Percentiles rank a stretch among this genome's conserved stretches.
Evolutionary conservation across 768 basidiomycete species (phyloP).

Genomic region (Termitomyces heimii): DNA sequence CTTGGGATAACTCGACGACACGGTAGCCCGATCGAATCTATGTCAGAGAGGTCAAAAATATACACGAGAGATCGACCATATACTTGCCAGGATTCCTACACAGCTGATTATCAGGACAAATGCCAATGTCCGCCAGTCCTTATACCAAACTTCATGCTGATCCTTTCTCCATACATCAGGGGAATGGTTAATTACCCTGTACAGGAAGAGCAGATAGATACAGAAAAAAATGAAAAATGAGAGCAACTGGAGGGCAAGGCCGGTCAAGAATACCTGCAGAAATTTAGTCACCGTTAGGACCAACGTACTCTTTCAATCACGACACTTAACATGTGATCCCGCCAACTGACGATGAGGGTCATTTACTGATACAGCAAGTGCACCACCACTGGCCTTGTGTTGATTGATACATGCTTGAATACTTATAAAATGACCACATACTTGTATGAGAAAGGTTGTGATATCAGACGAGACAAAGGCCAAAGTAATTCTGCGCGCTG

Average conservation of each 20-base stretch:
- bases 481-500: slow-evolving; percentile 42
- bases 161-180: slow-evolving; percentile 35
- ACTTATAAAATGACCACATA: slow-evolving; percentile 11
- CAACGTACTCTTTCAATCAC: background rate
- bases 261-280: slow-evolving; percentile 54
- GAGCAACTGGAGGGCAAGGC: slow-evolving; percentile 47
- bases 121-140: slow-evolving; percentile 57
- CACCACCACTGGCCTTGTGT: slow-evolving; percentile 42
- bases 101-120: slow-evolving; percentile 47
- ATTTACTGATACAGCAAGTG: slow-evolving; percentile 36
- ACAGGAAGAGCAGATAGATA: slow-evolving; percentile 43
- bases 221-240: slow-evolving; percentile 47
- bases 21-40: slow-evolving; percentile 63
- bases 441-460: slow-evolving; percentile 63
- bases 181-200: slow-evolving; percentile 36
- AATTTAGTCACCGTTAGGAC: slow-evolving; percentile 22
- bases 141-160: slow-evolving; percentile 34
- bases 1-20: slow-evolving; percentile 55
- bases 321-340: slow-evolving; percentile 31
- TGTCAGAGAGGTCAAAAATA: background rate
- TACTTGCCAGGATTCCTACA: slow-evolving; percentile 52
- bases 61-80: background rate
- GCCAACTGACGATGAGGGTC: slow-evolving; percentile 19
- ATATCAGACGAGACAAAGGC: slow-evolving; percentile 61
- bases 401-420: background rate